These are phyloP conservation scores for Chrysosporium queenslandicum DNA, from an alignment of 2,329 filamentous ascomycete species.

Conservation along the genomic window DNA sequence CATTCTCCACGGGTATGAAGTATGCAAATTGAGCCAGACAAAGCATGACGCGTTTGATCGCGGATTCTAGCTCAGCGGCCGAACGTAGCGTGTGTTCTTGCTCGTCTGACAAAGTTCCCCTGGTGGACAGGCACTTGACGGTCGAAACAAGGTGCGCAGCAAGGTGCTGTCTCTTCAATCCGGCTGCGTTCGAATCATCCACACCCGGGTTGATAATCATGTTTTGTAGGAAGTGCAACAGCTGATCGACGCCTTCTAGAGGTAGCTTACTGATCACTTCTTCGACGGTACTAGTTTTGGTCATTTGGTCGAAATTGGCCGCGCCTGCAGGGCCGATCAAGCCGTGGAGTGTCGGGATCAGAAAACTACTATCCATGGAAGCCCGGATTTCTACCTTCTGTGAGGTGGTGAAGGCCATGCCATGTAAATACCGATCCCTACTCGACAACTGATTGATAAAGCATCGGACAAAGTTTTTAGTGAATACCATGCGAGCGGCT, in stretches of 20 bases:
- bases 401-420: conserved; percentile 65
- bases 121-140: conserved; percentile 33
- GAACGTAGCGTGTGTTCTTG: conserved; percentile 30
- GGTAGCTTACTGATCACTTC: conserved; percentile 56
- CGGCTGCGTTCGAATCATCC: conserved; percentile 38
- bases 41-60: conserved; percentile 38
- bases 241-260: conserved; percentile 40
- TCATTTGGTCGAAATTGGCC: conserved; percentile 75
- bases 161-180: conserved; percentile 40
- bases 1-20: conserved; percentile 33
- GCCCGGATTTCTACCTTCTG: conserved; percentile 58
- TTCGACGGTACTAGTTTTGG: conserved; percentile 76
- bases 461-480: conserved; percentile 69
- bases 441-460: conserved; percentile 73
- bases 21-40: conserved; percentile 43
- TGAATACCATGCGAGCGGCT: conserved; percentile 57
- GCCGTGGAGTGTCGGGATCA: conserved; percentile 52
- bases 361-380: conserved; percentile 49
- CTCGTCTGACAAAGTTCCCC: conserved; percentile 26
- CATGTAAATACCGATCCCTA: conserved; percentile 67
- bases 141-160: conserved; percentile 46
- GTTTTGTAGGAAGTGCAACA: conserved; percentile 44
- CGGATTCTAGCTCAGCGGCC: conserved; percentile 31
- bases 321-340: conserved; percentile 61
- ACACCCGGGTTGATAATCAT: conserved; percentile 40